phyloP scores from a whole-genome alignment of 805 yeast species.

The Candida khao-thaluensis region DNA sequence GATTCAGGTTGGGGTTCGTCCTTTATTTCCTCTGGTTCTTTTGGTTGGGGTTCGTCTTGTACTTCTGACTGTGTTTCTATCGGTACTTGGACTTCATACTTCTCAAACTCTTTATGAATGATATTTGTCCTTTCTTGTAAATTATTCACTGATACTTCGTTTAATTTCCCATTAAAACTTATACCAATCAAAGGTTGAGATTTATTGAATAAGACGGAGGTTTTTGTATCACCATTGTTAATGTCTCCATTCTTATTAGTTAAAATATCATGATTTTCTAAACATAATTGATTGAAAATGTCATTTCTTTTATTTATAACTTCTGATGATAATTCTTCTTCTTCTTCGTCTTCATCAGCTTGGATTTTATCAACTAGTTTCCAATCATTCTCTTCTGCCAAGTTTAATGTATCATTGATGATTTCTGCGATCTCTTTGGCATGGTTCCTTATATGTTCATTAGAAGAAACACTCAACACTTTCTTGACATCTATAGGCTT shows the following conservation, averaged over 20 bases:
- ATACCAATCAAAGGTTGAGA: conserved; percentile 20
- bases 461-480: conserved; percentile 48
- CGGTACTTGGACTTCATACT: neutral
- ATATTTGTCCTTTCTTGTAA: conserved; percentile 10
- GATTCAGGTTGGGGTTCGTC: neutral
- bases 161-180: conserved; percentile 13
- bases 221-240: conserved; percentile 9
- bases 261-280: conserved; percentile 15
- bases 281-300: conserved; percentile 14
- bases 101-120: conserved; percentile 13
- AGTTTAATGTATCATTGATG: conserved; percentile 42
- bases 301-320: conserved; percentile 7
- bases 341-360: conserved; percentile 1
- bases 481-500: conserved; percentile 58
- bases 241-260: conserved; percentile 3
- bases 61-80: neutral
- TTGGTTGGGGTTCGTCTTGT: neutral
- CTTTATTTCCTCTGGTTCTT: neutral
- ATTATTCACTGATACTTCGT: conserved; percentile 15
- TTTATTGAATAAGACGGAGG: conserved; percentile 18
- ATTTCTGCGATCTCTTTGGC: conserved; percentile 59
- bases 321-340: conserved; percentile 7
- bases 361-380: conserved; percentile 31
- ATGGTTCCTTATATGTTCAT: conserved; percentile 57
- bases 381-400: conserved; percentile 37